Conservation (phyloP, 1,284 basidiomycete species). For the Apiotrichum mycotoxinovorans region DNA sequence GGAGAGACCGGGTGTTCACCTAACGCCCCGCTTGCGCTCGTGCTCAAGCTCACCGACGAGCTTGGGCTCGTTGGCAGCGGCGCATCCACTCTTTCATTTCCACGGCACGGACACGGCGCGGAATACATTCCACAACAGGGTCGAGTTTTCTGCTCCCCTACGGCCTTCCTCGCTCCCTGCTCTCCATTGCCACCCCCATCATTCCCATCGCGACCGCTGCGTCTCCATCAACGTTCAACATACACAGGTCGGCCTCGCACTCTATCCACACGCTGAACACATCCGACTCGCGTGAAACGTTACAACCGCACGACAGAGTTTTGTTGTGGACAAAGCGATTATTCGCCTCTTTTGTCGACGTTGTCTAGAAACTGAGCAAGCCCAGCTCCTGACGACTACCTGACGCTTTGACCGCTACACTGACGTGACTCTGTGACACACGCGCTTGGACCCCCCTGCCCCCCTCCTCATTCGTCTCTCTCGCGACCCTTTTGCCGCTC, state of each 20-base stretch:
- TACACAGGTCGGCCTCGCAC: too few species aligned
- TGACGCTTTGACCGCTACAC: background rate
- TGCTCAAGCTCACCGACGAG: background rate
- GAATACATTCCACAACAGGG: background rate
- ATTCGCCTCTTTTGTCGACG: too few species aligned
- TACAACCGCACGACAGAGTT: too few species aligned
- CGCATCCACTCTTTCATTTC: background rate
- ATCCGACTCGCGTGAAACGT: too few species aligned
- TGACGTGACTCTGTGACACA: constrained; percentile 1
- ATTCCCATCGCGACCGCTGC: background rate
- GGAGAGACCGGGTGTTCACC: too few species aligned
- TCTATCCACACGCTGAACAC: too few species aligned
- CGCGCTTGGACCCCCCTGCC: constrained; percentile 1
- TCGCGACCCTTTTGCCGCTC: too few species aligned
- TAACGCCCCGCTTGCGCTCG: background rate
- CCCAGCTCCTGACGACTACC: background rate
- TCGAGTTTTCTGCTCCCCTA: background rate
- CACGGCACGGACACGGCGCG: too few species aligned
- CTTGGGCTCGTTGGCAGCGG: background rate
- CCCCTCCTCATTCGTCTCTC: background rate
- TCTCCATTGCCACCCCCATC: background rate
- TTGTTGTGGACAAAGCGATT: too few species aligned
- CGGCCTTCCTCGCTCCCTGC: background rate
- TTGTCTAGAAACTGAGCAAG: background rate
- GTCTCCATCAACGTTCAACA: too few species aligned